Evolutionary conservation across 192 early-diverging fungal species (phyloP), one percentile per base, ranked within the genome.

Genomic region (Chytriomyces confervae): DNA sequence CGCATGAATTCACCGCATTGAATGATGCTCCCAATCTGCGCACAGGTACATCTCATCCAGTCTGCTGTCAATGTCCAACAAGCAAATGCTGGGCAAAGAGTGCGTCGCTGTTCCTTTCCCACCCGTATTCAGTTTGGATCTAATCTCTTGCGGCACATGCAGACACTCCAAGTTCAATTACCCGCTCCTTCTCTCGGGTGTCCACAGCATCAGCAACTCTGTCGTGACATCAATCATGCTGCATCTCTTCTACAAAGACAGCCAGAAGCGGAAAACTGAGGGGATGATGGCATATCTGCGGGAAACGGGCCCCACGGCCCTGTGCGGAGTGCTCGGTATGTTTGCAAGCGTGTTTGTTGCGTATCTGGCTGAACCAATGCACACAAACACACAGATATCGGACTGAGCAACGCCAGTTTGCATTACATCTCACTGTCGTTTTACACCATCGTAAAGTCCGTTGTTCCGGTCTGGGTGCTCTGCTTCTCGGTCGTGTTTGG

Each of bases 401-500:
- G 77, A 27, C 69, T 79, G n/a, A 73, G 70, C 68, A 74, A 84
- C 47, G 62, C 76, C 8, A 80, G 53, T 20, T 67, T 73, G 44
- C 78, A 87, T 79, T 91, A 90, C 63, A 95, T 98, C 46, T 92
- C 95, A 6, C 89, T 98, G 49, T 91, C 94, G 3, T 96, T 98
- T 77, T 96, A 96, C 86, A 98, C 92, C 80, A 89, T 88, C 83
- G 85, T 86, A 36, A 88, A 88, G 76, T 85, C 83, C 16, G 79
- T 70, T 8, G 85, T 86, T 44, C 87, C 87, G 23, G 85, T 88
- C 3, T 86, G 84, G 72, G 82, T 88, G 13, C 88, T 98, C 24
- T 69, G 97, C 11, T 98, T 98, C 82, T 94, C 96, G 5, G 93
- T 96, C 69, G 65, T 92, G 5, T 96, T 97, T 86, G 88, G 90